Base-by-base conservation (phyloP, 108 stramenopile species). In the Cyclotella atomus region DNA sequence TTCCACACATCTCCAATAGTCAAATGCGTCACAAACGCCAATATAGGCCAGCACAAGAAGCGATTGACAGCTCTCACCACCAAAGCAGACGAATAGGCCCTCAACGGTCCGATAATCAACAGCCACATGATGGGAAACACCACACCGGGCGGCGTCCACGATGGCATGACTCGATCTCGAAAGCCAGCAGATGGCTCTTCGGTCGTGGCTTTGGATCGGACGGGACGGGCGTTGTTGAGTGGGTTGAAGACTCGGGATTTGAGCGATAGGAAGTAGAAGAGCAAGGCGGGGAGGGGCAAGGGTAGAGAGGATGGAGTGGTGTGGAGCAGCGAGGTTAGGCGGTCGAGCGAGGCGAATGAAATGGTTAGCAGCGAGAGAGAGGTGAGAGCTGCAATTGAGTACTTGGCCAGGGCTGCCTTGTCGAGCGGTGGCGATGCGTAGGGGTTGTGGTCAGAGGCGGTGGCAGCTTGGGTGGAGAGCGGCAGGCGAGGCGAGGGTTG, bases 121-220 rank as follows among this genome's bases (percentile, higher is more conserved):
- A 91, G 36, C 97, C 97, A 97, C 78, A 97, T 94, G 57, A 97
- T 87, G 28, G 97, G 97, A 83, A 97, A 97, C 50, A 89, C 80
- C 17, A 93, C 70, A 23, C 95, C 95, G 0, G 91, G 91, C 16
- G 97, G 97, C 17, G 96, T 96, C 93, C 93, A 94, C 5, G 81
- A 76, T 0, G 92, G 95, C 89, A 89, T 87, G 35, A 76, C 79
- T 23, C 91, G 83, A 67, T 87, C 81, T 10, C 70, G 32, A 73
- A 87, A 85, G 70, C 90, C 88, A 65, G 30, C 53, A 20, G 44
- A 84, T 29, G 47, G 69, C 73, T 57, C 57, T 19, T 24, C 75
- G 17, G 66, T 72, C 28, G 68, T 30, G 44, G 84, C 84, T 62
- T 88, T 74, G 30, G 71, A 56, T 52, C 84, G 53, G 36, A 69